Base-by-base conservation (phyloP, 257 asterid genomes). In the Coffea eugenioides region DNA sequence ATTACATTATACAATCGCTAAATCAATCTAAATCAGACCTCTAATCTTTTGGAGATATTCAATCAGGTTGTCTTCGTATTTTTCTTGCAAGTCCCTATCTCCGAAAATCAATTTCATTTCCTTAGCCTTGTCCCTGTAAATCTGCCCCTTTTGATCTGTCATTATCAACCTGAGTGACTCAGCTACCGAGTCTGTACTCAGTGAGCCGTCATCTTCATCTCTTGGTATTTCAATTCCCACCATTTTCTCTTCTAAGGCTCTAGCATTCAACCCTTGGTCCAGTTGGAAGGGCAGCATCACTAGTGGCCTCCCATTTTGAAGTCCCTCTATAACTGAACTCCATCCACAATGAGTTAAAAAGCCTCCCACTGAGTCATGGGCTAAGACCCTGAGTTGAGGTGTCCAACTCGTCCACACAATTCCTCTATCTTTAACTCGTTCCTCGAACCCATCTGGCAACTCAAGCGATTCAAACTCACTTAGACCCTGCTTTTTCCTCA, bases 261-360 rank as follows among this genome's bases (percentile, higher is more conserved):
- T 81, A 4, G 80, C 80, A 23, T 68, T 81, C 21, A 81, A 11
- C 18, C 77, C 72, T 70, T 69, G 80, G 13, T 81, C 84, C 2
- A 46, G 25, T 56, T 39, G 2, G 9, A 81, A 68, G 0, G 84
- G 80, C 68, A 76, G 14, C 80, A 76, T 61, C 0, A 81, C 11
- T 2, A 81, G 65, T 1, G 80, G 77, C 10, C 16, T 54, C 5
- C 77, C 80, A 12, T 56, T 59, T 25, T 3, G 14, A 1, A 71
- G 43, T 15, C 77, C 76, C 21, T 82, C 82, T 8, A 69, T 31
- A 18, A 48, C 20, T 0, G 82, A 82, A 11, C 59, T 54, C 86
- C 86, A 83, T 12, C 86, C 80, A 27, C 83, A 83, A 43, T 83
- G 86, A 13, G 74, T 83, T 49, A 83, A 11, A 23, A 83, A 79